Conservation (phyloP, 2,329 filamentous ascomycete species). For the Waltergamsia citrina region DNA sequence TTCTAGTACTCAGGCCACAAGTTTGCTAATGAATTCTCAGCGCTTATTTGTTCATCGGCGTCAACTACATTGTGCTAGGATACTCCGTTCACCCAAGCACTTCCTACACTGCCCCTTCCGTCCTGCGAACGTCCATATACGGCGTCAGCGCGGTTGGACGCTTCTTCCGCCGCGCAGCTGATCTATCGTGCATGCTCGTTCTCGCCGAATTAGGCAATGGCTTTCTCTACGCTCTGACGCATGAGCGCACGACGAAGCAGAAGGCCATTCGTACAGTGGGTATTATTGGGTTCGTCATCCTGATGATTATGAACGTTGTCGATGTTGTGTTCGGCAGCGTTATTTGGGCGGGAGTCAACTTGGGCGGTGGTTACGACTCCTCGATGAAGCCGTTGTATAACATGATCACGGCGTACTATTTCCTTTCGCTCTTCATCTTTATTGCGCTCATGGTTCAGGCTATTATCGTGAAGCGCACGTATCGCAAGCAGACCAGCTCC, state of each 20-base stretch:
- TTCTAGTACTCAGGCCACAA: too few species aligned
- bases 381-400: not conserved
- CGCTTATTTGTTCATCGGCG: too few species aligned
- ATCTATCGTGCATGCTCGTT: not conserved
- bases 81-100: too few species aligned
- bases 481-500: not conserved
- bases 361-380: not conserved
- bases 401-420: not conserved
- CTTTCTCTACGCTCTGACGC: not conserved
- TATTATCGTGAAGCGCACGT: not conserved
- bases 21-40: too few species aligned
- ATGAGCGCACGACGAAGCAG: not conserved
- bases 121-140: not conserved
- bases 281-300: not conserved
- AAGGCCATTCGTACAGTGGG: not conserved
- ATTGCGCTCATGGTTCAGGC: not conserved
- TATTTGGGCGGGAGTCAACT: not conserved
- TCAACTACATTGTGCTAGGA: too few species aligned
- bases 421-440: not conserved
- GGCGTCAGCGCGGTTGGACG: not conserved
- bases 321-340: not conserved
- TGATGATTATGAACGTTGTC: not conserved
- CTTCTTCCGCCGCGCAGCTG: not conserved
- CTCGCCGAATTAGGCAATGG: slow-evolving; percentile 1
- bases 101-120: too few species aligned